Percentiles rank a stretch among this genome's conserved stretches.
Evolutionary conservation across 2,329 filamentous ascomycete species (phyloP).

Genomic region (Metarhizium guizhouense): DNA sequence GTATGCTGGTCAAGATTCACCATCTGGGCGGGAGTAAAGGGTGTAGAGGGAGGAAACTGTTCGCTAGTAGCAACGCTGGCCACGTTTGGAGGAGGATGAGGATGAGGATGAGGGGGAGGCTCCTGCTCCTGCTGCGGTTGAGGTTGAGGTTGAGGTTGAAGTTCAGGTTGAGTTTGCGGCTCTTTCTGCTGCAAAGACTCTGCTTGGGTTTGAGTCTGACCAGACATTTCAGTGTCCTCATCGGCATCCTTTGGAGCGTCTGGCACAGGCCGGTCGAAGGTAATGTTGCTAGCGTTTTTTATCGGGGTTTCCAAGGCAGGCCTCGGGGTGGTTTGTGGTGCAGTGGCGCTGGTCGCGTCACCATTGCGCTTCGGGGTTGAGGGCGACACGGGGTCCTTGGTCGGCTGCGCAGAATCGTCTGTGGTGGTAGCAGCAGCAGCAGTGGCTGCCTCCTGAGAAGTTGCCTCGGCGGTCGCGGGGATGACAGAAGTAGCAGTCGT

Average conservation of each 20-base stretch:
- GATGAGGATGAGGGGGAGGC: neutral
- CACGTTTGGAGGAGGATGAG: constrained; percentile 1
- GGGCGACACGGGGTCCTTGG: constrained; percentile 3
- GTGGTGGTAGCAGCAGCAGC: neutral
- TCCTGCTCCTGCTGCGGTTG: neutral
- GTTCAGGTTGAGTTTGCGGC: neutral
- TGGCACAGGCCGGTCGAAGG: constrained; percentile 10
- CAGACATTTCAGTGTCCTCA: constrained; percentile 2
- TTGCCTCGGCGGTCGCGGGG: neutral
- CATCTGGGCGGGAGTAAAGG: constrained; percentile 24
- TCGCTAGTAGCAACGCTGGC: constrained; percentile 11
- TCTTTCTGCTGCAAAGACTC: constrained; percentile 9
- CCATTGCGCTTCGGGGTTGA: constrained; percentile 6
- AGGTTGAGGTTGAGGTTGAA: neutral
- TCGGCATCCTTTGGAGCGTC: constrained; percentile 8
- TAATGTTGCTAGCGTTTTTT: neutral
- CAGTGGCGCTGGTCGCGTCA: neutral
- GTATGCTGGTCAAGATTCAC: constrained; percentile 27
- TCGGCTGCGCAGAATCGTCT: neutral
- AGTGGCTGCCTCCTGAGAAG: neutral
- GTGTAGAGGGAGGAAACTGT: constrained; percentile 21
- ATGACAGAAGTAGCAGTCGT: neutral
- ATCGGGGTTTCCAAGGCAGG: neutral
- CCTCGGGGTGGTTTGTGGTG: neutral
- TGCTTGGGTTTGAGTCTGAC: constrained; percentile 3